Conservation (phyloP, 2,329 filamentous ascomycete species). For the Aspergillus caelatus region DNA sequence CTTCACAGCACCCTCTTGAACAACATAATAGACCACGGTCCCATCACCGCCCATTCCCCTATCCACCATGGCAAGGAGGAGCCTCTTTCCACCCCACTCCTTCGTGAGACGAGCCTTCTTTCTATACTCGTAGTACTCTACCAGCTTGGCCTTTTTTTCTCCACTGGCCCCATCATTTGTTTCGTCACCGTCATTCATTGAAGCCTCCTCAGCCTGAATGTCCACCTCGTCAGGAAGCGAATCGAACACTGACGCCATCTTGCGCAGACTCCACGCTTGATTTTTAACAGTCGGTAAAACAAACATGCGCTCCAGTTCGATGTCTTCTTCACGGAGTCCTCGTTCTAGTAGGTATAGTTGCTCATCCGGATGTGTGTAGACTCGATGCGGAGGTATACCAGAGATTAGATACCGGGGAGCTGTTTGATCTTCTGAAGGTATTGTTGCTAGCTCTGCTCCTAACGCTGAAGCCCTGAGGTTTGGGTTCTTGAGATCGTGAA, state of each 20-base stretch:
- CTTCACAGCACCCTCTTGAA: constrained; percentile 67
- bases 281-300: constrained; percentile 61
- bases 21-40: constrained; percentile 67
- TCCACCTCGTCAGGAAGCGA: constrained; percentile 40
- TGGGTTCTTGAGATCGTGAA: constrained; percentile 47
- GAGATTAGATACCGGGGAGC: constrained; percentile 57
- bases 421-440: constrained; percentile 10
- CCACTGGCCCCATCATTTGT: constrained; percentile 20
- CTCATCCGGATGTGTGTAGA: constrained; percentile 68
- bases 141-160: constrained; percentile 31
- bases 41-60: constrained; percentile 56
- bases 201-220: constrained; percentile 13
- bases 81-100: constrained; percentile 54
- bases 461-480: constrained; percentile 6
- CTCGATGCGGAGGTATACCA: constrained; percentile 61
- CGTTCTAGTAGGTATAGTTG: constrained; percentile 62
- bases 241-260: constrained; percentile 61
- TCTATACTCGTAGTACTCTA: constrained; percentile 35
- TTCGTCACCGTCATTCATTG: constrained; percentile 16
- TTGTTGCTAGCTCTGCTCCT: constrained; percentile 4
- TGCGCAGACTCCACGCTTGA: constrained; percentile 62
- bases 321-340: constrained; percentile 49
- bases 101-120: constrained; percentile 28
- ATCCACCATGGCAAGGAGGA: constrained; percentile 61
- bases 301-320: constrained; percentile 58